Evolutionary conservation across 495 filamentous ascomycete genomes (phyloP).

Genomic region (Friedmanniomyces endolithicus): DNA sequence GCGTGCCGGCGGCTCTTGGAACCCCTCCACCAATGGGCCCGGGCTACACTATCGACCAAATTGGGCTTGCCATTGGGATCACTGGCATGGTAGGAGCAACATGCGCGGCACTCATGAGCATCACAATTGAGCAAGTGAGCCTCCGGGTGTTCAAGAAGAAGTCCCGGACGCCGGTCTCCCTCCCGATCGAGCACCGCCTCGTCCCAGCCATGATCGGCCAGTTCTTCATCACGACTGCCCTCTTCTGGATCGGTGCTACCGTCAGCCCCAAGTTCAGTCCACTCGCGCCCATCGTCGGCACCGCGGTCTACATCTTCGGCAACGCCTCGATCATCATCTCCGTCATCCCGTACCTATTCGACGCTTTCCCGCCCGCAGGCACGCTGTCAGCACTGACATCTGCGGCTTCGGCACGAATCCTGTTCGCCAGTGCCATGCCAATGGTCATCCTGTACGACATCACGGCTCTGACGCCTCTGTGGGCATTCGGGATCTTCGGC

Average conservation of each 20-base stretch:
- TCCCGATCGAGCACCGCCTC: slow-evolving; percentile 22
- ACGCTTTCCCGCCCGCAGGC: slow-evolving; percentile 29
- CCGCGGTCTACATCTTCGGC: slow-evolving; percentile 24
- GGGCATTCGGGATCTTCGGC: slow-evolving; percentile 24
- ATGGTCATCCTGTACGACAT: slow-evolving; percentile 19
- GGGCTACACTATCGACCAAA: slow-evolving; percentile 27
- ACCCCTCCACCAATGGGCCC: slow-evolving; percentile 20
- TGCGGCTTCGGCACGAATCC: slow-evolving; percentile 18
- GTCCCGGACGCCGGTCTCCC: not conserved
- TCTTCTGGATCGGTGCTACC: slow-evolving; percentile 28
- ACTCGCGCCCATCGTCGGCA: slow-evolving; percentile 22
- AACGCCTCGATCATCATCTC: slow-evolving; percentile 27
- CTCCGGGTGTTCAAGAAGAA: slow-evolving; percentile 9
- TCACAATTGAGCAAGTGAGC: slow-evolving; percentile 20
- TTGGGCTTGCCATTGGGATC: slow-evolving; percentile 31
- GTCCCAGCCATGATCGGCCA: slow-evolving; percentile 21
- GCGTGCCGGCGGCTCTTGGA: slow-evolving; percentile 30
- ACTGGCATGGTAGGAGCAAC: slow-evolving; percentile 17
- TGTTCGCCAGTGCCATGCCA: slow-evolving; percentile 20
- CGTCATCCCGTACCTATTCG: slow-evolving; percentile 33
- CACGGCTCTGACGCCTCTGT: slow-evolving; percentile 21
- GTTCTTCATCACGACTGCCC: slow-evolving; percentile 7
- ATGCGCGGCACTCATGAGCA: slow-evolving; percentile 15
- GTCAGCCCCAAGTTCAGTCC: slow-evolving; percentile 20
- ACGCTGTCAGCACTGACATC: slow-evolving; percentile 25